phyloP scores from a whole-genome alignment of 2,329 filamentous ascomycete genomes.

The Sodiomyces alkalinus region DNA sequence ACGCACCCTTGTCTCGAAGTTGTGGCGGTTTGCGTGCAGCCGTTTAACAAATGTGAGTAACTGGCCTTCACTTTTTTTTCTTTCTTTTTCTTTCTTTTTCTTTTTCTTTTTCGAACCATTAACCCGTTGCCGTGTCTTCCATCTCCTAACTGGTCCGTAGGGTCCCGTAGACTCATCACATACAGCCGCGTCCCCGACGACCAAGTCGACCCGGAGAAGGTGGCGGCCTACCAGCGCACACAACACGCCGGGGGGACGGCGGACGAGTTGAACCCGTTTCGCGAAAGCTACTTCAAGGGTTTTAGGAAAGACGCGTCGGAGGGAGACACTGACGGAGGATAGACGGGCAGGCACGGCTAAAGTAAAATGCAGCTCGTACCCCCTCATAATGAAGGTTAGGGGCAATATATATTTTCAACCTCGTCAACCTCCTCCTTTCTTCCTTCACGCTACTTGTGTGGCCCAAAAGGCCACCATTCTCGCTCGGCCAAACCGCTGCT shows the following conservation, averaged over 20 bases:
- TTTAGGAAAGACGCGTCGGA: slow-evolving; percentile 24
- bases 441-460: too few relatives aligned
- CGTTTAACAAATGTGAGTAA: slow-evolving; percentile 76
- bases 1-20: slow-evolving; percentile 61
- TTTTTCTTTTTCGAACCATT: too few relatives aligned
- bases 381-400: too few relatives aligned
- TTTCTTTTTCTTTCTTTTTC: too few relatives aligned
- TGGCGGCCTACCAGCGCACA: slow-evolving; percentile 17
- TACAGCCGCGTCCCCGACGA: slow-evolving; percentile 57
- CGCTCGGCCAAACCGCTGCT: too few relatives aligned
- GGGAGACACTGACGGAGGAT: background rate
- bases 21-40: slow-evolving; percentile 64
- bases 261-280: slow-evolving; percentile 46
- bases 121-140: background rate
- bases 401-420: too few relatives aligned
- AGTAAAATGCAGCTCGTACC: too few relatives aligned
- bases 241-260: slow-evolving; percentile 30
- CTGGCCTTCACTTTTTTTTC: too few relatives aligned
- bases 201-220: slow-evolving; percentile 29
- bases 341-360: too few relatives aligned
- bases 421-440: too few relatives aligned
- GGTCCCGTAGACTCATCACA: slow-evolving; percentile 79
- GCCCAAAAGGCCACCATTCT: too few relatives aligned
- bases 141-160: slow-evolving; percentile 22
- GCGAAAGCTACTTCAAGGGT: slow-evolving; percentile 40